Evolutionary conservation across 805 yeast species (phyloP).

Genomic region (Starmerella potacharoeniae): DNA sequence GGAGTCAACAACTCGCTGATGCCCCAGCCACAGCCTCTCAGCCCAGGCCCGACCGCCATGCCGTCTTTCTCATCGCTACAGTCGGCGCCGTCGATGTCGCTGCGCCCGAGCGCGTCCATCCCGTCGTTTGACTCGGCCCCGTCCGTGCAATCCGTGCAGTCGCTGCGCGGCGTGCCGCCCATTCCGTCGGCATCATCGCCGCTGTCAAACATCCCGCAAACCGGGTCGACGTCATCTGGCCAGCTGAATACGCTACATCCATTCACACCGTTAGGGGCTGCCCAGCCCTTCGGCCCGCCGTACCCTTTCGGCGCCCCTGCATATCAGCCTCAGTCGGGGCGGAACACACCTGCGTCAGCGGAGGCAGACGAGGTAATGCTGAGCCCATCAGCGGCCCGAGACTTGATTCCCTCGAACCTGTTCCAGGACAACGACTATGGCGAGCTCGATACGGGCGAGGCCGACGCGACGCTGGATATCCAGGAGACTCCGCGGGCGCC

Average conservation of each 20-base stretch:
- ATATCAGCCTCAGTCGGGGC: neutral
- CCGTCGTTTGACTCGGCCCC: neutral
- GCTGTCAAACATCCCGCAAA: neutral
- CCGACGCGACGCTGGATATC: neutral
- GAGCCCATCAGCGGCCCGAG: conserved; percentile 9
- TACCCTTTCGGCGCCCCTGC: neutral
- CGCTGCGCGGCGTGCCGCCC: neutral
- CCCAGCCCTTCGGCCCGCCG: neutral
- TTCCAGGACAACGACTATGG: conserved; percentile 8
- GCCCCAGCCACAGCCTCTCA: neutral
- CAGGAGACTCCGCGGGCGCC: neutral
- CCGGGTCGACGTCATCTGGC: neutral
- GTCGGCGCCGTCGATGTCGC: neutral
- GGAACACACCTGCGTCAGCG: neutral
- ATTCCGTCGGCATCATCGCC: neutral
- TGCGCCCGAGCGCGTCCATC: neutral
- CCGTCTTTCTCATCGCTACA: neutral
- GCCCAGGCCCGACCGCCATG: neutral
- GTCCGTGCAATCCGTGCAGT: neutral
- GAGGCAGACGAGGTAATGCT: neutral
- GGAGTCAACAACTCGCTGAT: neutral
- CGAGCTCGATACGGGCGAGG: neutral
- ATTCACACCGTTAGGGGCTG: neutral
- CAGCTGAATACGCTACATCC: neutral
- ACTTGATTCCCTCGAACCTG: conserved; percentile 13